These are phyloP conservation scores for Amanita muscaria DNA, from an alignment of 768 basidiomycete species.

Conservation along the genomic window DNA sequence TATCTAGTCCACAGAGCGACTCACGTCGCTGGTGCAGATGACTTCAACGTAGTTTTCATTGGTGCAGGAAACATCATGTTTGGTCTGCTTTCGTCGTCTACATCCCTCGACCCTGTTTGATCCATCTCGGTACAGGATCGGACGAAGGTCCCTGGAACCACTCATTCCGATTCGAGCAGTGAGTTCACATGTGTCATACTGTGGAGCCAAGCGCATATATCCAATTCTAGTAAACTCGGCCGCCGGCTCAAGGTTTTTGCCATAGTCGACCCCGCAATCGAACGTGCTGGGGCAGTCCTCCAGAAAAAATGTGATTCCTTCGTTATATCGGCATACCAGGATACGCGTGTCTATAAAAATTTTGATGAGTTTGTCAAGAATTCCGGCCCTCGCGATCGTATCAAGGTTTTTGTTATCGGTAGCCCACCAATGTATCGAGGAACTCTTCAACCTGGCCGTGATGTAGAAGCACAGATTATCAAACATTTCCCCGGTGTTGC, in stretches of 20 bases:
- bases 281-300: slow-evolving; percentile 73
- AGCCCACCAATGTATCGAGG: slow-evolving; percentile 94
- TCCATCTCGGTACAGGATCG: slow-evolving; percentile 44
- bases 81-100: slow-evolving; percentile 40
- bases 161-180: slow-evolving; percentile 88
- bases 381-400: slow-evolving; percentile 53
- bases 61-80: slow-evolving; percentile 99
- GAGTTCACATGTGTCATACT: slow-evolving; percentile 19
- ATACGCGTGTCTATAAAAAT: slow-evolving; percentile 77
- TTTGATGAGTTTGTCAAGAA: slow-evolving; percentile 78
- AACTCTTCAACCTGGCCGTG: slow-evolving; percentile 60
- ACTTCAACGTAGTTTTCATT: slow-evolving; percentile 92
- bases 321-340: slow-evolving; percentile 87
- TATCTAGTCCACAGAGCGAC: slow-evolving; percentile 27
- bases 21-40: slow-evolving; percentile 50
- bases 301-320: slow-evolving; percentile 88
- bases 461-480: slow-evolving; percentile 83
- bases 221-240: slow-evolving; percentile 70
- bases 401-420: slow-evolving; percentile 81
- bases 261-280: slow-evolving; percentile 82
- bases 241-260: slow-evolving; percentile 93
- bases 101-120: slow-evolving; percentile 2
- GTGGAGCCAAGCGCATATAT: slow-evolving; percentile 6
- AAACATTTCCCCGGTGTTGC: slow-evolving; percentile 82
- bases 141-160: slow-evolving; percentile 91